Base-by-base conservation (phyloP, 148 eudicot species). In the Suaeda aralocaspica region DNA sequence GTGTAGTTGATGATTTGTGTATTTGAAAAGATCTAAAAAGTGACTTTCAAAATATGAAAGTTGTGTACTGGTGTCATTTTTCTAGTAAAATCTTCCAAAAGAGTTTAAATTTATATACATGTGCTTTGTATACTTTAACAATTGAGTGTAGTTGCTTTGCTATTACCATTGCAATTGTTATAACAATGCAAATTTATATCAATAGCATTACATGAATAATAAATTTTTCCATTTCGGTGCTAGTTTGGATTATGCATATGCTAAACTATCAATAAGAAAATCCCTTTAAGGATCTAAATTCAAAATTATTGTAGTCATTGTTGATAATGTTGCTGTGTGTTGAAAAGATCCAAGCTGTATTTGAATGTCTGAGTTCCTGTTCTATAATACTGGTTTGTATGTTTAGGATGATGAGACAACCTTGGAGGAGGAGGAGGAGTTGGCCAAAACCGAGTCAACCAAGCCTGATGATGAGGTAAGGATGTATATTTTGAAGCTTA, bases 361-460 rank as follows among this genome's bases (percentile, higher is more conserved):
- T 36, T 39, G 18, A 9, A 21, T 71, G 12, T 12, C 19, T 1
- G 16, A 42, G 59, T 59, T 78, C 41, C 49, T 70, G 50, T 30
- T 57, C 33, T 10, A 50, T 71, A 9, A 55, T 56, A 29, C 57
- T 59, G 52, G 50, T 77, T 46, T 67, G 19, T 41, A 16, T 26
- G 15, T 70, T 49, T 84, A 93, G 99, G 99, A 95, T 88, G 99
- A 95, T 76, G 99, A 95, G 79, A 79, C 96, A 61, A 91, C 99
- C 26, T 77, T 95, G 77, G 82, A 75, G 53, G 99, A 94, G 80
- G 99, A 94, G 87, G 99, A 95, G 71, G 90, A 88, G 74, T 68
- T 91, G 76, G 92, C 87, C n/a, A 88, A 88, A 72, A 79, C 86
- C 26, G 99, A 91, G 71, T 68, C 78, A 49, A 76, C 62, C 62